These are phyloP conservation scores for Sarocladiaceae sp. DNA, from an alignment of 2,329 filamentous ascomycete genomes.

Conservation along the genomic window DNA sequence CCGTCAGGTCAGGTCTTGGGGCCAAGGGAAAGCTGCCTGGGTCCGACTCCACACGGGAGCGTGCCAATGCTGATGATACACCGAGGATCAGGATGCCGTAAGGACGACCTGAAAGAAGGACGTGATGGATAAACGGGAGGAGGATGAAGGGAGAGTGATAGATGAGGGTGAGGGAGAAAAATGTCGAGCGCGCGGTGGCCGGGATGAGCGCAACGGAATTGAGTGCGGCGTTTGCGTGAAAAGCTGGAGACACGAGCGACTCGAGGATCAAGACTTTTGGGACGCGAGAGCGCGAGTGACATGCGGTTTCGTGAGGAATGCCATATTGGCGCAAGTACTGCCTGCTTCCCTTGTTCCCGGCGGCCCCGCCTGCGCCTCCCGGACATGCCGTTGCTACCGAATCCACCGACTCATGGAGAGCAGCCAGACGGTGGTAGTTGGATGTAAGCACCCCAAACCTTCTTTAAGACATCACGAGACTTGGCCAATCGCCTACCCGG, in stretches of 20 bases:
- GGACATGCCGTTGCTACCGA: constrained; percentile 6
- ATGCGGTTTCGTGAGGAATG: neutral
- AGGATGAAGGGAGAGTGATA: neutral
- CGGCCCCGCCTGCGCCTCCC: constrained; percentile 5
- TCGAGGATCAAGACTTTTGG: neutral
- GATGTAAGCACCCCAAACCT: neutral
- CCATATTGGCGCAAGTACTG: neutral
- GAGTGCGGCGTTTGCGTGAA: constrained; percentile 7
- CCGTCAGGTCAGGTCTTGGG: neutral
- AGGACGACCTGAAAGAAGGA: too few species aligned
- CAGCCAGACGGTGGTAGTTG: too few species aligned
- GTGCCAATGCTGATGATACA: neutral
- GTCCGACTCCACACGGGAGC: constrained; percentile 6
- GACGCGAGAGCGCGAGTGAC: neutral
- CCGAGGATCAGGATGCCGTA: too few species aligned
- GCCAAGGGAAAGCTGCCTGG: constrained; percentile 3
- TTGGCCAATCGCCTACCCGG: too few species aligned
- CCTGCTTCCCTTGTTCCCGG: constrained; percentile 2
- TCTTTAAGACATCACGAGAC: too few species aligned
- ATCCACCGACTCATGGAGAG: neutral
- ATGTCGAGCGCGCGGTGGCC: constrained; percentile 4
- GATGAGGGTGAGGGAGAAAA: neutral
- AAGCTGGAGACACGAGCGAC: neutral
- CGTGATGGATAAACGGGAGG: neutral
- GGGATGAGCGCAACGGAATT: constrained; percentile 1